Evolutionary conservation across 2,329 filamentous ascomycete species (phyloP).

Genomic region (Talaromyces rugulosus): DNA sequence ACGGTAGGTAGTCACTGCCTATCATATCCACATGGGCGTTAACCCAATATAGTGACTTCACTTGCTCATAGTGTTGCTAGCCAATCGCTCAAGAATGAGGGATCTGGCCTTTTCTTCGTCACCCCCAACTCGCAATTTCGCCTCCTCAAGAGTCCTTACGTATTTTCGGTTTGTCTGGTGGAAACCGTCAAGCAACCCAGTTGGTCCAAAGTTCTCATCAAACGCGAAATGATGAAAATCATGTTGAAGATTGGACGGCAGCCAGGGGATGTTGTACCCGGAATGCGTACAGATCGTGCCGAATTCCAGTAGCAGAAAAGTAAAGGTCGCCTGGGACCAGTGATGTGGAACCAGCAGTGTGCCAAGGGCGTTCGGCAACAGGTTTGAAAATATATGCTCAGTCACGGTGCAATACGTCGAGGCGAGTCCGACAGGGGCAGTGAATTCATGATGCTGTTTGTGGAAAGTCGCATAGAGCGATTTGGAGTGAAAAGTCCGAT

Average conservation of each 20-base stretch:
- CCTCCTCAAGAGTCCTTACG: neutral
- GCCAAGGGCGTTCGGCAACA: conserved; percentile 10
- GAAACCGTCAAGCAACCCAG: conserved; percentile 13
- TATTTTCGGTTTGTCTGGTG: neutral
- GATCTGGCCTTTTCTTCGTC: neutral
- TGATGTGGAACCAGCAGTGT: conserved; percentile 12
- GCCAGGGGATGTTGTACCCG: conserved; percentile 12
- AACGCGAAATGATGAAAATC: conserved; percentile 23
- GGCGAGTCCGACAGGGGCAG: neutral
- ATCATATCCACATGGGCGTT: neutral
- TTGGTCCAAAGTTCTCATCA: conserved; percentile 14
- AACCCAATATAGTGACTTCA: conserved; percentile 47
- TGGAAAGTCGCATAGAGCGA: neutral
- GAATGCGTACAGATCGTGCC: conserved; percentile 13
- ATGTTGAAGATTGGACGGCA: conserved; percentile 13
- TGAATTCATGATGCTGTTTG: neutral
- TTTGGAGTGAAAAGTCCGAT: neutral
- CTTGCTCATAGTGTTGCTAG: neutral
- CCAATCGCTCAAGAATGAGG: neutral
- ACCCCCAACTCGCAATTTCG: neutral
- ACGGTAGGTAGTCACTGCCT: neutral
- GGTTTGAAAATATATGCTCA: conserved; percentile 2
- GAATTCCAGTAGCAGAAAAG: conserved; percentile 12
- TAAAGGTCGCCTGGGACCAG: conserved; percentile 13
- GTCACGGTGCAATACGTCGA: neutral